A percentile compares a stretch with the other conserved stretches of the same genome.
phyloP scores from a whole-genome alignment of 2,329 filamentous ascomycete species.

The Atkinsonella hypoxylon region DNA sequence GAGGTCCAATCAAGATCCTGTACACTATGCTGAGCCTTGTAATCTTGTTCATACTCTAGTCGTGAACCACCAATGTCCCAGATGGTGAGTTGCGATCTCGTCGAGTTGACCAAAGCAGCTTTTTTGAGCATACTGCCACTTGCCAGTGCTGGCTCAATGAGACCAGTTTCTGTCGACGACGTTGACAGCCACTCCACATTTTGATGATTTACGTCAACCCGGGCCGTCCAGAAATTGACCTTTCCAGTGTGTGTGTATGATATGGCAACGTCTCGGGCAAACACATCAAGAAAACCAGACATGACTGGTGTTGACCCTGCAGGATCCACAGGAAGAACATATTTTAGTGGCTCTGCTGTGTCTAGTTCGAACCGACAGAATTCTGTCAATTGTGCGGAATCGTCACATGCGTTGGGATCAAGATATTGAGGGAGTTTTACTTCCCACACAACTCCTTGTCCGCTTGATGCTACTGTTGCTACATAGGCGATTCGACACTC shows the following conservation, averaged over 20 bases:
- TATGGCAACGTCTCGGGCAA: constrained; percentile 74
- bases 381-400: constrained; percentile 36
- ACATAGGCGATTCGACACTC: constrained; percentile 53
- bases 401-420: constrained; percentile 13
- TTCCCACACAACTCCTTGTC: constrained; percentile 74
- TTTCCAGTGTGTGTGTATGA: constrained; percentile 68
- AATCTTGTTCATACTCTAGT: constrained; percentile 69
- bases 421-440: constrained; percentile 45
- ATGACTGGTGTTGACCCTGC: constrained; percentile 60
- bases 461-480: constrained; percentile 69
- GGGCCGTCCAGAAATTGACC: constrained; percentile 76
- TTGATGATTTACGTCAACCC: constrained; percentile 47
- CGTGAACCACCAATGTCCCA: constrained; percentile 80
- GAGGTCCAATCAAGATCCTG: constrained; percentile 90
- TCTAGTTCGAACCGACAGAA: constrained; percentile 63
- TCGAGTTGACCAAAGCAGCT: constrained; percentile 66
- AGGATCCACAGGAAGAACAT: constrained; percentile 73
- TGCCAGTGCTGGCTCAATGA: constrained; percentile 60
- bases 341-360: constrained; percentile 44
- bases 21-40: constrained; percentile 61
- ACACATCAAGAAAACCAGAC: constrained; percentile 73
- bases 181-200: constrained; percentile 73
- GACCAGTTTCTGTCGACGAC: constrained; percentile 67
- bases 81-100: constrained; percentile 67
- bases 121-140: constrained; percentile 83